phyloP scores from a whole-genome alignment of 2,329 filamentous ascomycete species.

The Pyrenophora seminiperda region DNA sequence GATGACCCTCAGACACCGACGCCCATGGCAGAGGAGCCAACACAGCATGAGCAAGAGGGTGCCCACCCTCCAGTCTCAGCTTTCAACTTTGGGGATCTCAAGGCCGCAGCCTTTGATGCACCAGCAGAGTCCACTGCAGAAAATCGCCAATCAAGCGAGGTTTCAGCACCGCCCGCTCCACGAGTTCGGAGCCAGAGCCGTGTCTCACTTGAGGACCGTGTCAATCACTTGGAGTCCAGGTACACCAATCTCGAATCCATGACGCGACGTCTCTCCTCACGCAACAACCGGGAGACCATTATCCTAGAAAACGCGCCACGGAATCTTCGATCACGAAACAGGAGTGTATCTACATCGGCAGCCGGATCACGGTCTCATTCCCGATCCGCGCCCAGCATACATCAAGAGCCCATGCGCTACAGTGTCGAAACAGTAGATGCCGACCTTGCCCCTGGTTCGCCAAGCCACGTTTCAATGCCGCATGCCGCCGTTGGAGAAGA shows the following conservation, averaged over 20 bases:
- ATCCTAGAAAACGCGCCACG: slow-evolving; percentile 47
- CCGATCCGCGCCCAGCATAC: slow-evolving; percentile 23
- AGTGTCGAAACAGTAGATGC: slow-evolving; percentile 20
- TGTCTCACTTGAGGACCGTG: slow-evolving; percentile 43
- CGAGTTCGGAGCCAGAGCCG: slow-evolving; percentile 24
- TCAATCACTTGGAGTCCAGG: slow-evolving; percentile 39
- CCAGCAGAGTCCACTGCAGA: slow-evolving; percentile 21
- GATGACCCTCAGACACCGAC: slow-evolving; percentile 24
- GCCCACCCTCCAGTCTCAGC: slow-evolving; percentile 33
- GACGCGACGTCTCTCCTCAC: slow-evolving; percentile 40
- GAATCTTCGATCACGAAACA: slow-evolving; percentile 38
- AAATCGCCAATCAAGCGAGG: slow-evolving; percentile 13
- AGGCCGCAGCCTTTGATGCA: slow-evolving; percentile 26
- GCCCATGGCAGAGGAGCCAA: slow-evolving; percentile 7
- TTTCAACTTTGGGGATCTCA: slow-evolving; percentile 47
- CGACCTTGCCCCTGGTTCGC: slow-evolving; percentile 17
- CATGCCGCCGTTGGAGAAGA: slow-evolving; percentile 1
- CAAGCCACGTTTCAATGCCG: slow-evolving; percentile 8
- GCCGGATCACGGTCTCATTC: slow-evolving; percentile 17
- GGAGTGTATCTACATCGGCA: slow-evolving; percentile 36
- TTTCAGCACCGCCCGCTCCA: slow-evolving; percentile 14
- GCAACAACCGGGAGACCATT: slow-evolving; percentile 46
- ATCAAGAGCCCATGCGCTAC: slow-evolving; percentile 21
- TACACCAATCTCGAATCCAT: slow-evolving; percentile 39
- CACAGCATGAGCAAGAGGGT: slow-evolving; percentile 5